A percentile compares a stretch with the other conserved stretches of the same genome.
Evolutionary conservation across 306 rosid species (phyloP).

Genomic region (Glycyrrhiza uralensis): DNA sequence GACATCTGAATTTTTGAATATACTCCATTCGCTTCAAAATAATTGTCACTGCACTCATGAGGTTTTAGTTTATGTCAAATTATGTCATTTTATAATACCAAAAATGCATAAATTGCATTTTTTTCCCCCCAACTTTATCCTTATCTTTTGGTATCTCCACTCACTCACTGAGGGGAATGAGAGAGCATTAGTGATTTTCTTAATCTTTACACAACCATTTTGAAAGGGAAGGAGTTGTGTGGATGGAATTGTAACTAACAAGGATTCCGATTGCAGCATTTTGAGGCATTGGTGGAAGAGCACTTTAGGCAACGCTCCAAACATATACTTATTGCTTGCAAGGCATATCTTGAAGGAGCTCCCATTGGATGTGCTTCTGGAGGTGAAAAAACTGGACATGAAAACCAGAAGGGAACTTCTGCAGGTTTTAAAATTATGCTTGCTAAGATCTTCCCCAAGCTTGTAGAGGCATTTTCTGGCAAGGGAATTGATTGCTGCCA

Average conservation of each 20-base stretch:
- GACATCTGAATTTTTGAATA: not conserved
- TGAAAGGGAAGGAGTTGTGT: not conserved
- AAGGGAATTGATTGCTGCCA: slow-evolving; percentile 74
- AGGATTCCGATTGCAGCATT: slow-evolving; percentile 59
- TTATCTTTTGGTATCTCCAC: too few relatives aligned
- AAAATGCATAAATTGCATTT: too few relatives aligned
- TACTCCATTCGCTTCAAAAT: too few relatives aligned
- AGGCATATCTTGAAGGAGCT: slow-evolving; percentile 78
- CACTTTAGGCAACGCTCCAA: slow-evolving; percentile 60
- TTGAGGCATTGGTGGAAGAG: slow-evolving; percentile 71
- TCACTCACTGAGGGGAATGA: not conserved
- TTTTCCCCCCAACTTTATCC: too few relatives aligned
- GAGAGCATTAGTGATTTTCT: not conserved
- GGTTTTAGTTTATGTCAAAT: too few relatives aligned
- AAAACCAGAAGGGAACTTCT: slow-evolving; percentile 58
- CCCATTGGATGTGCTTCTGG: slow-evolving; percentile 59
- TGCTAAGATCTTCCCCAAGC: slow-evolving; percentile 77
- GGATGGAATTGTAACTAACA: slow-evolving; percentile 8
- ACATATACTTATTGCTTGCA: slow-evolving; percentile 62
- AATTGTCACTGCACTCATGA: too few relatives aligned
- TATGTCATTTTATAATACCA: too few relatives aligned
- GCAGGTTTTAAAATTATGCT: slow-evolving; percentile 91
- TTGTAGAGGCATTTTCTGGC: slow-evolving; percentile 64
- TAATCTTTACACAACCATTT: not conserved
- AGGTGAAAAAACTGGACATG: slow-evolving; percentile 31